Base-by-base conservation (phyloP, 129 eudicot species). In the Lonicera japonica region DNA sequence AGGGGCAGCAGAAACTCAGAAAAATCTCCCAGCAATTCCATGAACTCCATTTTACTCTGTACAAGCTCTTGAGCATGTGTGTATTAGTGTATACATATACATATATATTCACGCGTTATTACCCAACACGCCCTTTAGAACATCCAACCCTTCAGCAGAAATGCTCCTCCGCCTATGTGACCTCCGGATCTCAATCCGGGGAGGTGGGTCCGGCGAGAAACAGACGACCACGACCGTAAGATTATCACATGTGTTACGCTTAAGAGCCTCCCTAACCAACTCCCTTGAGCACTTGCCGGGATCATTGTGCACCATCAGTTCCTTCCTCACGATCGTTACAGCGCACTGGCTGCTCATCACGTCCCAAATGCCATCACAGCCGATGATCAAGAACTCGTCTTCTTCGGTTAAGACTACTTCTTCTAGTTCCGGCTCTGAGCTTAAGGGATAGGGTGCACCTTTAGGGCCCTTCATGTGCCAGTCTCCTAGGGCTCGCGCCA, bases 391-490 rank as follows among this genome's bases (percentile, higher is more conserved):
- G 73, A 89, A 89, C 81, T 89, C 96, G 16, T 89, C 96, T 61
- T 89, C 96, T 71, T 89, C 86, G 0, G 83, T 82, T 41, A 89
- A 58, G 46, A 80, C 45, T 19, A 80, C 19, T 54, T 89, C 87
- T 64, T 80, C 77, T 36, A 89, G 46, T 68, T 89, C 95, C 0
- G 96, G 96, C 60, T 89, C 96, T 5, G 90, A 73, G 72, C 87
- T 89, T 36, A 89, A 68, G 16, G 95, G 96, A 40, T 65, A 63
- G 50, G 56, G 75, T 10, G 94, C 77, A 16, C 89, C 96, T 68
- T 82, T 82, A 25, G 94, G 71, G n/a, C 89, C 94, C 60, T 89
- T 89, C 90, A 89, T 77, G 84, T 89, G 90, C 96, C 96, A 89
- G 64, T 89, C 96, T 5, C 96, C 96, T 8, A 89, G 82, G 11